These are phyloP conservation scores for Croton laevigatus DNA, from an alignment of 441 rosid species.

Conservation along the genomic window DNA sequence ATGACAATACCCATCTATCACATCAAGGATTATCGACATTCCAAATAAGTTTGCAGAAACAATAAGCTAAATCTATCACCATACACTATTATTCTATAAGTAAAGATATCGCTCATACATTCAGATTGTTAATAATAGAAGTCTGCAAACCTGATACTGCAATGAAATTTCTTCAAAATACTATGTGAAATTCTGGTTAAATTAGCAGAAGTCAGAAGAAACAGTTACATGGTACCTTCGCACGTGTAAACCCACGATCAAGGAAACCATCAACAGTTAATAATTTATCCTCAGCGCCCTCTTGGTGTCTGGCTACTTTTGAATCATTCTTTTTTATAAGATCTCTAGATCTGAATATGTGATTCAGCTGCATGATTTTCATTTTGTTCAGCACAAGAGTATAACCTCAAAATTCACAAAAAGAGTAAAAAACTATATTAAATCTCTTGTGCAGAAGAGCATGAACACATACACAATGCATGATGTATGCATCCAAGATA, in stretches of 20 bases:
- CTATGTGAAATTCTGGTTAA: neutral
- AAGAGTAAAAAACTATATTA: conserved; percentile 1
- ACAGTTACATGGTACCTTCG: conserved; percentile 60
- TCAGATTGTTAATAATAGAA: neutral
- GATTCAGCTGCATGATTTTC: conserved; percentile 76
- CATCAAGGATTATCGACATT: neutral
- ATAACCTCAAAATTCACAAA: conserved; percentile 13
- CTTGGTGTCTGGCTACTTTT: conserved; percentile 61
- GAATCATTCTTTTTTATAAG: conserved; percentile 75
- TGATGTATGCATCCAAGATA: conserved; percentile 72
- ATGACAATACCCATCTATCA: neutral
- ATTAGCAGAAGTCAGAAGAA: conserved; percentile 6
- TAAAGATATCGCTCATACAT: neutral
- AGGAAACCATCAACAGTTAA: conserved; percentile 54
- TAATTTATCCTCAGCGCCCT: conserved; percentile 43
- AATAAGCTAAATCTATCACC: neutral
- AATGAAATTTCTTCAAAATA: neutral
- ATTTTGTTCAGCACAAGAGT: conserved; percentile 25
- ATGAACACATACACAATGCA: conserved; percentile 69
- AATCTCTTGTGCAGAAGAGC: conserved; percentile 18
- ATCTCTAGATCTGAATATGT: conserved; percentile 69
- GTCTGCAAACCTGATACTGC: neutral
- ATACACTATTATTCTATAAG: neutral
- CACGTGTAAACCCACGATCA: conserved; percentile 97
- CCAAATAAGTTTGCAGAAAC: neutral